These are phyloP conservation scores for Teunomyces funiuensis DNA, from an alignment of 805 yeast genomes.

Conservation along the genomic window DNA sequence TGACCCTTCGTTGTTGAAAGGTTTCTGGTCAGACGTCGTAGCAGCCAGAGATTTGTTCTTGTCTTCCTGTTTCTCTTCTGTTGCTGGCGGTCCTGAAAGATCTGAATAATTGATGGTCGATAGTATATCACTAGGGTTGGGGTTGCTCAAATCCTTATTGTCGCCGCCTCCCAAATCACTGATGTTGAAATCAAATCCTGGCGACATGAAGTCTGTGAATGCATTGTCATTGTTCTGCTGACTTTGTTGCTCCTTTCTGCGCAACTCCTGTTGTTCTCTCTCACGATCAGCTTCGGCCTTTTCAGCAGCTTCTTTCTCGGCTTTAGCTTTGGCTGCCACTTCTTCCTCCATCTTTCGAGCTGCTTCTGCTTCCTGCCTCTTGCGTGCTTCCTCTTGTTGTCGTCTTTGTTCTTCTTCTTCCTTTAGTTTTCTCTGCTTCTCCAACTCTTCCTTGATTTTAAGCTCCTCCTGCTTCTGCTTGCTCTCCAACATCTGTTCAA, in stretches of 20 bases:
- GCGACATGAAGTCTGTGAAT: slow-evolving; percentile 21
- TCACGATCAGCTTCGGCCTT: slow-evolving; percentile 11
- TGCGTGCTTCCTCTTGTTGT: slow-evolving; percentile 17
- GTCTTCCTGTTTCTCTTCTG: slow-evolving; percentile 6
- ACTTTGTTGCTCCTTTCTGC: slow-evolving; percentile 11
- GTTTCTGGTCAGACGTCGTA: slow-evolving; percentile 3
- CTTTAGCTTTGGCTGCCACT: slow-evolving; percentile 6
- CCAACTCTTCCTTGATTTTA: slow-evolving; percentile 36
- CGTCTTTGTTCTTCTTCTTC: slow-evolving; percentile 25
- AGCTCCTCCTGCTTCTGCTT: slow-evolving; percentile 42
- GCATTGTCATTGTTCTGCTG: slow-evolving; percentile 9
- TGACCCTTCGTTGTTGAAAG: slow-evolving; percentile 3
- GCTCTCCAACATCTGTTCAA: slow-evolving; percentile 42
- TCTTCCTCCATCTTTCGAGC: slow-evolving; percentile 8
- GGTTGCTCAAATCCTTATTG: slow-evolving; percentile 24
- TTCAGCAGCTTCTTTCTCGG: slow-evolving; percentile 12
- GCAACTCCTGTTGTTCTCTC: slow-evolving; percentile 13
- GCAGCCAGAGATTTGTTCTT: slow-evolving; percentile 5
- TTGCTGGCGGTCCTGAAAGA: not conserved
- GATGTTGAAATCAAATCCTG: slow-evolving; percentile 29
- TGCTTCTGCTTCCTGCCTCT: slow-evolving; percentile 16
- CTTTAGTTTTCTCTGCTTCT: slow-evolving; percentile 23
- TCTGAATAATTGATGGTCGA: slow-evolving; percentile 26
- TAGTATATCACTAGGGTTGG: slow-evolving; percentile 35
- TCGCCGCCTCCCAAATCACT: slow-evolving; percentile 14